Conservation (phyloP, 1,284 basidiomycete species). For the Testicularia cyperi region DNA sequence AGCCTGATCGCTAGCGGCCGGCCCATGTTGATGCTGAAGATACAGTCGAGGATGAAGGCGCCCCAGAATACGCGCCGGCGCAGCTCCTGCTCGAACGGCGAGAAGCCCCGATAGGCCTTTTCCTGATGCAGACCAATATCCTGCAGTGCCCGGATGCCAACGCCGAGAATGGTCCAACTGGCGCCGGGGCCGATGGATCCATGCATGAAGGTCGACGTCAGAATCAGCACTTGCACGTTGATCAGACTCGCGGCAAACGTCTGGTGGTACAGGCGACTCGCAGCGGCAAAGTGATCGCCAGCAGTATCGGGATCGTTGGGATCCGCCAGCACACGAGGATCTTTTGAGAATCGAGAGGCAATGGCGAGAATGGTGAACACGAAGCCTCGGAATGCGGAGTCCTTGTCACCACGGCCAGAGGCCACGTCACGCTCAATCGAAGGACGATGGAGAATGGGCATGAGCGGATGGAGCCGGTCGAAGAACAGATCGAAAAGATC, state of each 20-base stretch:
- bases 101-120: constrained; percentile 41
- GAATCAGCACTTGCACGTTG: constrained; percentile 52
- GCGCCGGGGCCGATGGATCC: constrained; percentile 45
- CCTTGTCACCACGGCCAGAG: constrained; percentile 38
- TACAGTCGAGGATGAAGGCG: constrained; percentile 49
- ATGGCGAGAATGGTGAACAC: constrained; percentile 52
- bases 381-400: constrained; percentile 49
- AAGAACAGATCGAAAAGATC: constrained; percentile 46
- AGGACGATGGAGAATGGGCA: constrained; percentile 49
- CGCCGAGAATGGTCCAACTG: constrained; percentile 50
- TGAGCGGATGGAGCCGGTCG: constrained; percentile 40
- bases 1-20: constrained; percentile 44
- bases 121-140: constrained; percentile 54
- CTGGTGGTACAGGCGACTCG: constrained; percentile 50
- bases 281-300: constrained; percentile 52
- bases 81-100: constrained; percentile 47
- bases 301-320: constrained; percentile 38
- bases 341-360: constrained; percentile 45
- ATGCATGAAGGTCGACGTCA: constrained; percentile 49
- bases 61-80: constrained; percentile 48
- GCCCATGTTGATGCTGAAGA: constrained; percentile 53
- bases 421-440: constrained; percentile 40
- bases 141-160: constrained; percentile 46
- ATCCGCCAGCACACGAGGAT: constrained; percentile 41
- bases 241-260: constrained; percentile 49